Conservation (phyloP, 164 flowering plant species). For the Pachysandra terminalis region DNA sequence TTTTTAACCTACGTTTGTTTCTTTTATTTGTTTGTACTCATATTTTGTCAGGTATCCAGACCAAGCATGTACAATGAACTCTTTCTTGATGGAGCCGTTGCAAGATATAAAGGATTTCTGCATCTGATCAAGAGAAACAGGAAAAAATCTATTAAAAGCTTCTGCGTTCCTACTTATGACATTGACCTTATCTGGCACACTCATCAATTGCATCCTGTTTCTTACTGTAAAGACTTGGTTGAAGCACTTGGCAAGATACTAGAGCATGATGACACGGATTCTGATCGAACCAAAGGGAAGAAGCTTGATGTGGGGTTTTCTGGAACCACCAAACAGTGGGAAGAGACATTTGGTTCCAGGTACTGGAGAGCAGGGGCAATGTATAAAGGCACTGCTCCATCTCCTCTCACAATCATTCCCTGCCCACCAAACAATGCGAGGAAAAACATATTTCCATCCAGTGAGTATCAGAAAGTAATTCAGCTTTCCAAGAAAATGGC, state of each 20-base stretch:
- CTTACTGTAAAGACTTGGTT: conserved; percentile 66
- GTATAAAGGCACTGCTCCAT: conserved; percentile 75
- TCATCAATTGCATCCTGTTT: conserved; percentile 79
- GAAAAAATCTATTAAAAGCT: conserved; percentile 52
- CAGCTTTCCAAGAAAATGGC: conserved; percentile 40
- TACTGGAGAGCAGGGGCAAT: conserved; percentile 96
- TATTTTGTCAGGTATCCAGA: conserved; percentile 58
- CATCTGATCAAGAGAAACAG: conserved; percentile 79
- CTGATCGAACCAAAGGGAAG: conserved; percentile 78
- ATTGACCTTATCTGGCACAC: conserved; percentile 96
- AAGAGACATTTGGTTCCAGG: conserved; percentile 75
- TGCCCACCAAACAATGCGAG: conserved; percentile 13
- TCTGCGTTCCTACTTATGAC: conserved; percentile 96
- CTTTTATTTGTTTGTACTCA: neutral
- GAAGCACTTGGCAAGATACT: conserved; percentile 55
- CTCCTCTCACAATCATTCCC: conserved; percentile 56
- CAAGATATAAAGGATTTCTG: conserved; percentile 90
- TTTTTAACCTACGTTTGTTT: neutral
- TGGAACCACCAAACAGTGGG: conserved; percentile 81
- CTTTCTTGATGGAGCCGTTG: conserved; percentile 75
- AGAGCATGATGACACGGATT: conserved; percentile 88
- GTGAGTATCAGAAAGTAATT: conserved; percentile 27
- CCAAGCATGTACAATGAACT: conserved; percentile 53
- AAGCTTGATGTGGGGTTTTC: conserved; percentile 86
- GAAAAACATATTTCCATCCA: conserved; percentile 26